Evolutionary conservation across 331 rosid species (phyloP), one percentile per base, ranked within the genome.

Genomic region (Erythrophleum ivorense): DNA sequence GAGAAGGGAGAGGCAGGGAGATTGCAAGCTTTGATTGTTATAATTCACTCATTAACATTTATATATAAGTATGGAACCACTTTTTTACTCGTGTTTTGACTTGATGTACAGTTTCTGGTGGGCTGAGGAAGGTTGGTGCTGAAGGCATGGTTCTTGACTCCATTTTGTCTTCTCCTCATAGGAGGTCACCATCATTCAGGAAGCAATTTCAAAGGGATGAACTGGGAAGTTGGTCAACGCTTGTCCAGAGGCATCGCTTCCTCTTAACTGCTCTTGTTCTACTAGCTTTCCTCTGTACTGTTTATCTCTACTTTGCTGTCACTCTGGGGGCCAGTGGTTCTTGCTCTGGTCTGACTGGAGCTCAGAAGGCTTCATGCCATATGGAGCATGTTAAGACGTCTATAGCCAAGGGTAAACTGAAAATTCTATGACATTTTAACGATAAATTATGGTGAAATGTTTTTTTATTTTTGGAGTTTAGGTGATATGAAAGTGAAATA

Each of bases 271-370:
- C 97, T 31, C 85, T 94, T 14, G 83, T 50, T 71, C 87, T 94
- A 40, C 83, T 94, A 64, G 63, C 83, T 64, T 65, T 87, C 86
- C 91, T 94, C 76, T 94, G 98, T 82, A 92, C 92, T n/a, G 72
- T 94, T 67, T 94, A 94, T 81, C 97, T 94, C 24, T 94, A 92
- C 84, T 94, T 92, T 76, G 98, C 98, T 3, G 78, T 94, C 83
- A 87, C 97, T 16, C 80, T 92, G 15, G 92, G 88, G 7, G 81
- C 88, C 67, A 33, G 46, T 33, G 80, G 65, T 6, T 19, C 91
- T 9, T 94, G 98, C 77, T 85, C 81, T 24, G 98, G 95, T 10
- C 78, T 92, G 84, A 87, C 75, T 10, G 96, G 91, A 60, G 78
- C 92, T 78, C 81, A 91, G 77, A 89, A 85, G 62, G 92, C 83